Evolutionary conservation across 2,329 filamentous ascomycete genomes (phyloP).

Genomic region (Exophiala sp.): DNA sequence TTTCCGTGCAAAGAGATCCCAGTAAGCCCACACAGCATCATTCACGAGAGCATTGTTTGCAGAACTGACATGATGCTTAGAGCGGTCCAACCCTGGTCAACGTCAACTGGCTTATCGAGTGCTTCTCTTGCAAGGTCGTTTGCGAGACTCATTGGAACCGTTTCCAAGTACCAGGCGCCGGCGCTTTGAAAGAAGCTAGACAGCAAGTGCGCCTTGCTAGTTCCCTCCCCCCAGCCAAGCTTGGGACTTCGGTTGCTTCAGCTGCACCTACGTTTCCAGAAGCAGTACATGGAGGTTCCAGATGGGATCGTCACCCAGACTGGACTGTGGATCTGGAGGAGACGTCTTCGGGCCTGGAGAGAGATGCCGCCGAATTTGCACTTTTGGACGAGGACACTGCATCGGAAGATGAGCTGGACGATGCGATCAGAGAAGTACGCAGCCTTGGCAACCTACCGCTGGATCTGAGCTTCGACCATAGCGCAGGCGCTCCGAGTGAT

Average conservation of each 20-base stretch:
- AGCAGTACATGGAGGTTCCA: not conserved
- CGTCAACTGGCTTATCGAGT: slow-evolving; percentile 64
- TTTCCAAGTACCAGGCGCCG: slow-evolving; percentile 48
- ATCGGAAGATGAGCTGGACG: slow-evolving; percentile 32
- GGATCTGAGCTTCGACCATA: slow-evolving; percentile 4
- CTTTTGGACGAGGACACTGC: slow-evolving; percentile 37
- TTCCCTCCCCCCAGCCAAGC: not conserved
- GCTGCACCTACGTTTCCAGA: not conserved
- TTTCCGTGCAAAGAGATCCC: slow-evolving; percentile 31
- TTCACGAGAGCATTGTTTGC: too few species aligned
- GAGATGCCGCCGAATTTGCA: not conserved
- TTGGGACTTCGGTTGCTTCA: not conserved
- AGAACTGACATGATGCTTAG: slow-evolving; percentile 5
- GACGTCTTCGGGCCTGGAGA: not conserved
- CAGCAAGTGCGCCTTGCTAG: not conserved
- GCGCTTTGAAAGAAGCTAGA: not conserved
- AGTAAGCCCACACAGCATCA: slow-evolving; percentile 41
- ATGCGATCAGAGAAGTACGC: slow-evolving; percentile 22
- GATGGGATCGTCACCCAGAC: not conserved
- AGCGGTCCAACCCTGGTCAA: slow-evolving; percentile 44
- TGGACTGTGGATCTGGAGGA: not conserved
- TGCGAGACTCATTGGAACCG: slow-evolving; percentile 54
- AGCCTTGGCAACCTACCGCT: not conserved
- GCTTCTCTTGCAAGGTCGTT: slow-evolving; percentile 53
- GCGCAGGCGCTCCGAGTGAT: not conserved